Evolutionary conservation across 2,329 filamentous ascomycete genomes (phyloP), one percentile per base, ranked within the genome.

Genomic region (Geosmithia putterillii): DNA sequence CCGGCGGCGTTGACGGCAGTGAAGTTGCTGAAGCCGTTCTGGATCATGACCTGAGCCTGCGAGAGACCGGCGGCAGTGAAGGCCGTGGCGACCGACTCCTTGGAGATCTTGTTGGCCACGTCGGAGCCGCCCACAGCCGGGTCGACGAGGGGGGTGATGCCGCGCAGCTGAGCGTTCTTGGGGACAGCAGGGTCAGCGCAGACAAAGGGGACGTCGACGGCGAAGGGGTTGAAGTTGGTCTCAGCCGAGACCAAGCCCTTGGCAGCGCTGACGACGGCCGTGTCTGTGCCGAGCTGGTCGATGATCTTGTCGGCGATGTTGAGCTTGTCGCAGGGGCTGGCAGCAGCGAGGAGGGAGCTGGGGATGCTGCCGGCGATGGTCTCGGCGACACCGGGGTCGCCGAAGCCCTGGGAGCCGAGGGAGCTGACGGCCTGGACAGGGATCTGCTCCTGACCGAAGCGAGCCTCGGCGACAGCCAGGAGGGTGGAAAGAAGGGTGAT

Each of bases 161-260:
- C 81, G 38, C 81, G 70, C 25, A 85, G 74, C 44, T 68, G 69
- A 20, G 61, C 60, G 7, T 75, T 82, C 25, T 66, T 71, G 10
- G 81, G 81, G 2, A 86, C 72, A 21, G 67, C 63, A 2, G 78
- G 62, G 49, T 85, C 77, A 34, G 66, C 71, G 61, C 81, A 85
- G 55, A 86, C 73, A 47, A 69, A 75, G 17, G 76, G 79, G 28
- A 76, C 67, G 52, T 64, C 64, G 48, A 73, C 70, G 44, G 61
- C 73, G 50, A 78, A 83, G 42, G 77, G 78, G 65, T 84, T 84
- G 66, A 82, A 82, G 71, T 85, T 84, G 61, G 82, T 79, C 67
- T 83, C 80, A 4, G 80, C 79, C 21, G 74, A 71, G 14, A 83
- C 79, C 34, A 83, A 69, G 15, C 71, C 72, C 45, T 70, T 70